Evolutionary conservation across 2,329 filamentous ascomycete genomes (phyloP).

Genomic region (Verticillium isaacii): DNA sequence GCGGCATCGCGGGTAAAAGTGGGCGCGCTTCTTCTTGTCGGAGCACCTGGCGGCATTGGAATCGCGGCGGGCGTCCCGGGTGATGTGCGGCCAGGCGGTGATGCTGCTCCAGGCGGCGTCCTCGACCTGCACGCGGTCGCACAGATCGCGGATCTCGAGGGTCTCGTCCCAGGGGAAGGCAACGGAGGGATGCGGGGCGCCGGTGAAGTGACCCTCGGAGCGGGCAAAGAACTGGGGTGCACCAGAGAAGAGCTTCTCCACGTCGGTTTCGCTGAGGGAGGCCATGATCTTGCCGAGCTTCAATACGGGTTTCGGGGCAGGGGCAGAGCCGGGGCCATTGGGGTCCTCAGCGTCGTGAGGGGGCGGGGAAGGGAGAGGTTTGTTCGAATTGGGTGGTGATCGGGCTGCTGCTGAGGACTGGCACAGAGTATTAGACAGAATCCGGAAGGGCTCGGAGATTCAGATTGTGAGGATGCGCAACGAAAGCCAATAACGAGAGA

Average conservation of each 20-base stretch:
- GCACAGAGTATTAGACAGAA: background rate
- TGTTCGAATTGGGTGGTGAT: constrained; percentile 43
- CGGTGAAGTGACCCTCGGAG: constrained; percentile 53
- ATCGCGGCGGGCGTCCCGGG: constrained; percentile 38
- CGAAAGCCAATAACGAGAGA: background rate
- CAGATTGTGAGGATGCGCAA: background rate
- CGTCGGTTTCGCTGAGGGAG: constrained; percentile 51
- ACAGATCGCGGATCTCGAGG: constrained; percentile 56
- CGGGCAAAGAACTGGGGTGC: constrained; percentile 67
- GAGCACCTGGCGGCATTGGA: constrained; percentile 30
- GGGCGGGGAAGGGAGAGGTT: constrained; percentile 52
- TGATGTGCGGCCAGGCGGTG: constrained; percentile 60
- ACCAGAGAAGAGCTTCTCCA: constrained; percentile 70
- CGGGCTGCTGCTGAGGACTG: background rate
- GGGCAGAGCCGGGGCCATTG: constrained; percentile 23
- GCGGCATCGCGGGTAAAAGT: constrained; percentile 54
- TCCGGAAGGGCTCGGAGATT: background rate
- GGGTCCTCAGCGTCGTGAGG: constrained; percentile 34
- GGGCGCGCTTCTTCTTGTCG: constrained; percentile 42
- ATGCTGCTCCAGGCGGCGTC: constrained; percentile 59
- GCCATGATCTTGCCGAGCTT: constrained; percentile 56
- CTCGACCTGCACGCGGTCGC: constrained; percentile 60
- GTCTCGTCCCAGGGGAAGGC: constrained; percentile 65
- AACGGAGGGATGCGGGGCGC: constrained; percentile 57
- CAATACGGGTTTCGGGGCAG: constrained; percentile 37